A percentile compares a stretch with the other conserved stretches of the same genome.
Conservation (phyloP, 805 yeast genomes). For the Babjeviella inositovora region DNA sequence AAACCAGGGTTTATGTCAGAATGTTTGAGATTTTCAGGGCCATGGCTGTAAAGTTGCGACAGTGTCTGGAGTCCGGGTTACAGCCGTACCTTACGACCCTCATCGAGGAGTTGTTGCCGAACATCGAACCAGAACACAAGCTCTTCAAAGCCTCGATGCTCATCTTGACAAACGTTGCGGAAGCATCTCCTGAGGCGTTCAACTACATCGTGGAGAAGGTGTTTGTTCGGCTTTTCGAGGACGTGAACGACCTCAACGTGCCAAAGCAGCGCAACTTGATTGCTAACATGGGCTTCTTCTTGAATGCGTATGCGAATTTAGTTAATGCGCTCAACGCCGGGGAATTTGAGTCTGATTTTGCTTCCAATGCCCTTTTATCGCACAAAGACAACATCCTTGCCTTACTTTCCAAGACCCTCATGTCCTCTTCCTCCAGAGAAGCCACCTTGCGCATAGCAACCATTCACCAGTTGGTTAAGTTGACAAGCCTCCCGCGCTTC, state of each 20-base stretch:
- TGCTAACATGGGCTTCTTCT: conserved; percentile 41
- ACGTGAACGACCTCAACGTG: conserved; percentile 21
- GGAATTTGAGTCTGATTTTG: conserved; percentile 2
- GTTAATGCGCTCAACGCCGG: conserved; percentile 12
- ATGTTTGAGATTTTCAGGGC: too few species aligned
- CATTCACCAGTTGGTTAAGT: conserved; percentile 42
- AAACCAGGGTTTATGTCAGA: too few species aligned
- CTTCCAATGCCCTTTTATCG: conserved; percentile 17
- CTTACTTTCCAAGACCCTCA: conserved; percentile 51
- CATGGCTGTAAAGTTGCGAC: too few species aligned
- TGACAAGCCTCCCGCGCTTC: conserved; percentile 32
- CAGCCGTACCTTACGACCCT: too few species aligned
- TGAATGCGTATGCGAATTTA: conserved; percentile 30
- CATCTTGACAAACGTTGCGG: conserved; percentile 37
- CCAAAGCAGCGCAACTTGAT: conserved; percentile 44
- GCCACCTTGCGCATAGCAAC: conserved; percentile 55
- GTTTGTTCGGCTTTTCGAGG: conserved; percentile 17
- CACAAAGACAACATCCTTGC: conserved; percentile 57
- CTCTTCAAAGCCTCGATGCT: conserved; percentile 46
- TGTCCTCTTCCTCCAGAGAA: conserved; percentile 52
- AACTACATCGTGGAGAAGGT: too few species aligned
- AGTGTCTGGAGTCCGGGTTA: too few species aligned
- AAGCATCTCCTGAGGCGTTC: conserved; percentile 26
- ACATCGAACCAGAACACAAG: conserved; percentile 30
- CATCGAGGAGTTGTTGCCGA: too few species aligned